These are phyloP conservation scores for Malassezia vespertilionis DNA, from an alignment of 1,284 basidiomycete species.

Conservation along the genomic window DNA sequence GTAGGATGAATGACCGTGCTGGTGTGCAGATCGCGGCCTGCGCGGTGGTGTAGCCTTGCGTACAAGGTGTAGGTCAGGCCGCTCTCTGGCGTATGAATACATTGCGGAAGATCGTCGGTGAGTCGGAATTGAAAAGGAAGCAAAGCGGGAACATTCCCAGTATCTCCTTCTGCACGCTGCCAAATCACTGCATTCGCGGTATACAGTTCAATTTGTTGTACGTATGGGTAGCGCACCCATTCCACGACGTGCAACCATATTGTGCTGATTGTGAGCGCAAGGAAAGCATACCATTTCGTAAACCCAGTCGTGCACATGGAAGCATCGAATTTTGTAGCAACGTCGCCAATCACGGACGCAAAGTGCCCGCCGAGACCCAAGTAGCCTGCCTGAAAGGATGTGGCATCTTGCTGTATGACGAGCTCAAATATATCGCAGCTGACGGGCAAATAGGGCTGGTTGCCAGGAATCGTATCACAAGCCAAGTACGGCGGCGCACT, in stretches of 20 bases:
- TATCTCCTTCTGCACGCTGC: constrained; percentile 5
- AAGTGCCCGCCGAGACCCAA: constrained; percentile 33
- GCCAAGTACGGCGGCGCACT: too few species aligned
- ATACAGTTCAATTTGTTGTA: constrained; percentile 25
- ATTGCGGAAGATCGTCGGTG: constrained; percentile 41
- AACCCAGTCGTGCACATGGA: neutral
- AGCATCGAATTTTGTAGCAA: constrained; percentile 36
- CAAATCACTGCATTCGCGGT: constrained; percentile 25
- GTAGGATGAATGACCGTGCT: constrained; percentile 31
- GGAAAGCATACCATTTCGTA: neutral
- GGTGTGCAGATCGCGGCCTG: constrained; percentile 19
- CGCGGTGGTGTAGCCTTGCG: constrained; percentile 24
- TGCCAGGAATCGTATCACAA: too few species aligned
- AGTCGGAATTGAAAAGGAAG: constrained; percentile 40
- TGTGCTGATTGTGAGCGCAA: neutral
- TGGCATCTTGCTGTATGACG: constrained; percentile 30
- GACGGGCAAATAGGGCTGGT: too few species aligned
- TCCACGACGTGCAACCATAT: neutral
- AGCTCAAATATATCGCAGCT: constrained; percentile 32
- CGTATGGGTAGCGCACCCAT: neutral
- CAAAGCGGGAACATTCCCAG: constrained; percentile 20
- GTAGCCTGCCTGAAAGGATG: constrained; percentile 44
- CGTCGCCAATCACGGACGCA: constrained; percentile 41
- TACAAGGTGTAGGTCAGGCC: constrained; percentile 29
- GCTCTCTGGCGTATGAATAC: constrained; percentile 33